Conservation (phyloP, 176 grass and related monocot species). For the Cenchrus fungigraminus region DNA sequence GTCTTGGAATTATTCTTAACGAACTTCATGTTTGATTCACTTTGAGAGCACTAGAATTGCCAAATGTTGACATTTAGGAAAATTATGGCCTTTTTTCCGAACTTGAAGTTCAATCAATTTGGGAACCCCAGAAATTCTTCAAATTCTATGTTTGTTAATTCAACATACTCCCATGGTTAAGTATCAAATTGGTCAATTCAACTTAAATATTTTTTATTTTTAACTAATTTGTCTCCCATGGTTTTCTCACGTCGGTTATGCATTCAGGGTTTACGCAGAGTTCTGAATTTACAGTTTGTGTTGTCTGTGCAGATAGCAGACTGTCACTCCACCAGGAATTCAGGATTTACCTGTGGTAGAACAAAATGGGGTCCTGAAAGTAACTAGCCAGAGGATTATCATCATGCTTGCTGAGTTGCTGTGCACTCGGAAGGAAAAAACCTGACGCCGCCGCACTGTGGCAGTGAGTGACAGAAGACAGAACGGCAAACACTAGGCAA, state of each 20-base stretch:
- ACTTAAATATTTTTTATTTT: neutral
- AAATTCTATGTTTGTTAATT: neutral
- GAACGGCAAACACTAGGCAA: conserved; percentile 34
- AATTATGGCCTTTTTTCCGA: neutral
- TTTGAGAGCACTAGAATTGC: neutral
- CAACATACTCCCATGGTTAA: too few species aligned
- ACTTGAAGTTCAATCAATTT: neutral
- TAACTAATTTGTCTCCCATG: neutral
- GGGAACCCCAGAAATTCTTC: neutral
- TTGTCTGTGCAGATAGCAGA: conserved; percentile 15
- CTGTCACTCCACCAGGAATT: conserved; percentile 17
- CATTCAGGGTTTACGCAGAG: neutral
- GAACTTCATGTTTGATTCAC: neutral
- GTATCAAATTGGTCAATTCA: neutral
- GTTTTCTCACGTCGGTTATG: neutral
- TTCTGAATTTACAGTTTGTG: conserved; percentile 37
- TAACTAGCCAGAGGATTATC: conserved; percentile 19
- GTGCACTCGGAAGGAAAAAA: too few species aligned
- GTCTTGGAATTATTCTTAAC: neutral
- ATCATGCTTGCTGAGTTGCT: neutral
- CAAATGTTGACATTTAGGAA: conserved; percentile 8
- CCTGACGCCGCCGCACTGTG: neutral
- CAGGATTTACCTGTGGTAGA: neutral
- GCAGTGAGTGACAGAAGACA: neutral
- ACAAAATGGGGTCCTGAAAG: conserved; percentile 29